Base-by-base conservation (phyloP, 169 alveolate genomes). In the Plasmodium berghei region DNA sequence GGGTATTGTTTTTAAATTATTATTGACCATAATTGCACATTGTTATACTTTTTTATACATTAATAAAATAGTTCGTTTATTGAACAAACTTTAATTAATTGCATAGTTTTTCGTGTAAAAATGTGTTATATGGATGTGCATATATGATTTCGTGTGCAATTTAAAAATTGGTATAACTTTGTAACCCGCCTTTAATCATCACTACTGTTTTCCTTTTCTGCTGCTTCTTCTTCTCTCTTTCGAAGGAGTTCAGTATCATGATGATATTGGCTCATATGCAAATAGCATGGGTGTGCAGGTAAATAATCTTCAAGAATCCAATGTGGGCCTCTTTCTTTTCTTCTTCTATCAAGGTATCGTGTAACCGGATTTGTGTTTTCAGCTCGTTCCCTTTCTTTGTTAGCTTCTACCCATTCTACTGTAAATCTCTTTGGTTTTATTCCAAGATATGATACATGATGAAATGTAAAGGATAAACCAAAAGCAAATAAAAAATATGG, bases 281-380 rank as follows among this genome's bases (percentile, higher is more conserved):
- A 52, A 69, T 92, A 91, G 71, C 94, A 93, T 3, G 98, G 98
- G 75, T 96, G 98, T 24, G 93, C 75, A 28, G 97, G 96, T 70
- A 96, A 58, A 91, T 91, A 95, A 89, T 96, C 93, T 64, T 94
- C 93, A 48, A 95, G 92, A 72, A 95, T 89, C 97, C 97, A 96
- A 83, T 94, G 93, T 9, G 97, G 92, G 5, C 98, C 98, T 69
- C 98, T 96, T 70, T 96, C 98, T 94, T 95, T 93, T 73, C 97
- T 90, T 52, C 97, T 77, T 10, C 97, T 71, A 92, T 94, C 97
- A 42, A 96, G 93, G 63, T 96, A 96, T 69, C 97, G 92, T 48
- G 97, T 89, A 73, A 94, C 63, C 0, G 98, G 98, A 90, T 96
- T 96, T 52, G 97, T 93, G 92, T 96, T 96, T 72, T 96, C 98